Evolutionary conservation across 768 basidiomycete genomes (phyloP), one percentile per base, ranked within the genome.

Genomic region (Cystobasidium tubakii): DNA sequence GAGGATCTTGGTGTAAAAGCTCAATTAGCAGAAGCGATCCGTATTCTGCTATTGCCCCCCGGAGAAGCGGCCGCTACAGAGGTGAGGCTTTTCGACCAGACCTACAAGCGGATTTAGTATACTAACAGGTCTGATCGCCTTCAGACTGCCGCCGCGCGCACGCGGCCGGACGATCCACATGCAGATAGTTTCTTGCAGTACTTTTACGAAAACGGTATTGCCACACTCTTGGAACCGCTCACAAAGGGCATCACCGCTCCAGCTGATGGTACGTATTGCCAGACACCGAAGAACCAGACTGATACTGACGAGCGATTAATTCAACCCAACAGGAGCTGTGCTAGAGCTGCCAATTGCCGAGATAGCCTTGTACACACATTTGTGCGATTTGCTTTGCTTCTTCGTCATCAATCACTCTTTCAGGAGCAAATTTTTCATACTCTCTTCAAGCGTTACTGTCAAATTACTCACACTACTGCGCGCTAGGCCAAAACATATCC

Each of bases 131-230:
- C 62, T 72, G 33, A 66, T 36, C 15, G 65, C 79, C 62, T 80
- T 77, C 46, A 82, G 81, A 85, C 34, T 73, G 69, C 69, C 2
- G 19, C 77, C 13, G 76, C 75, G 1, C 71, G 80, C 10, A 29
- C 75, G 31, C 87, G 88, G 4, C 78, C 82, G 67, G 92, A 90
- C 57, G 79, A 79, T 64, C 89, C 90, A 6, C 86, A 87, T 42
- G 89, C 88, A 0, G 96, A 98, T 81, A 86, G 87, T 72, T 99
- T 93, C 84, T 84, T 94, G 79, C 89, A 93, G 44, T 91, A 92
- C 80, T 95, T 97, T 81, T 97, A 97, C 83, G 91, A 92, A 81
- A 84, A 86, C 77, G 91, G 89, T 79, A 83, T 89, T 74, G 82
- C 85, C n/a, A 84, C 85, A n/a, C 83, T 99, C 64, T 89, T 92